Base-by-base conservation (phyloP, 176 grass and related monocot species). In the Microstegium vimineum region DNA sequence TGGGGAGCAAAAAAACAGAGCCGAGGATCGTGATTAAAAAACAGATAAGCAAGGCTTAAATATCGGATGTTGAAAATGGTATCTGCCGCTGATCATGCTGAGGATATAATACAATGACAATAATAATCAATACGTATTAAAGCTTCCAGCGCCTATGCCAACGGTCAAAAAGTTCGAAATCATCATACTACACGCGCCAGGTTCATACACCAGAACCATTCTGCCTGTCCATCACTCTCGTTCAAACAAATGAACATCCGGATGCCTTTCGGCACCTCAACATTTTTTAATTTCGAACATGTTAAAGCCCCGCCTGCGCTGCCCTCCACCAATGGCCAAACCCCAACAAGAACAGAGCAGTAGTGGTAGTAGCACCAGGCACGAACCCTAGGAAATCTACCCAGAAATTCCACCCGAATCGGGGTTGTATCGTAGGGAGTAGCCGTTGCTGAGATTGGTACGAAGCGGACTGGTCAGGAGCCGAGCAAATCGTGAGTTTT, bases 401-500 rank as follows among this genome's bases (percentile, higher is more conserved):
- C 66, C 14, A 72, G 18, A 56, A 57, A 84, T 77, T 16, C 14
- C 56, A 17, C 42, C 72, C 15, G 18, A 40, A 36, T 30, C 15
- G n/a, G 65, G n/a, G 25, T 3, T 54, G 42, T 63, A 71, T 34
- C 77, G 27, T 70, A 70, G 82, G 71, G 41, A 42, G 63, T 57
- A 37, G 63, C 3, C 33, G 66, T 30, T 4, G 77, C 20, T 1
- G 54, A 20, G 43, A 63, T 56, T 35, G 34, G 46, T 23, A 51
- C 56, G 28, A 5, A 12, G 18, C 42, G 65, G 40, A 36, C 23
- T 10, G 65, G 37, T 31, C 71, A 77, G 75, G 41, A 46, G 28
- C 65, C 20, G 43, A 71, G 43, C 64, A 73, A 72, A 82, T 73
- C 43, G 78, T 77, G 57, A 56, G 87, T 6, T 10, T 71, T 71